A percentile compares a stretch with the other conserved stretches of the same genome.
phyloP scores from a whole-genome alignment of 768 basidiomycete species.

The Gymnopilus junonius region DNA sequence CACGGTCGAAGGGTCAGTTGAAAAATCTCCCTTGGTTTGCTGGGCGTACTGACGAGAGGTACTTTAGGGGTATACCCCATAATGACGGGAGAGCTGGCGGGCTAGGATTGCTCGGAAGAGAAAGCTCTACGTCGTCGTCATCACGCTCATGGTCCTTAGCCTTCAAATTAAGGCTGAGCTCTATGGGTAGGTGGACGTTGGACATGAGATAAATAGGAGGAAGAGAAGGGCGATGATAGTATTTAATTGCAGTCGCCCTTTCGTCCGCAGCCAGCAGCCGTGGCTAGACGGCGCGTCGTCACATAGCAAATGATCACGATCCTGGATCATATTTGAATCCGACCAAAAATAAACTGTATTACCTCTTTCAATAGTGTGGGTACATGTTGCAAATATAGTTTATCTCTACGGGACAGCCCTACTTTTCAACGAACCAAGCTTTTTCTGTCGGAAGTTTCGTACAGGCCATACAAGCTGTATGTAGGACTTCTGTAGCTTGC shows the following conservation, averaged over 20 bases:
- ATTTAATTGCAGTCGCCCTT: conserved; percentile 4
- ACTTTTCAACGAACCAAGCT: conserved; percentile 37
- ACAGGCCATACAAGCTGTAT: conserved; percentile 81
- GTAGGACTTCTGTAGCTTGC: conserved; percentile 78
- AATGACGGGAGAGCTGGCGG: conserved; percentile 52
- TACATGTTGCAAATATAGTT: background rate
- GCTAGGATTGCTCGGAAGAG: conserved; percentile 29
- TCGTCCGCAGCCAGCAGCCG: conserved; percentile 22
- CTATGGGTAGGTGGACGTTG: conserved; percentile 20
- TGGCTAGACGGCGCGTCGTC: conserved; percentile 1
- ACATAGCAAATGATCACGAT: background rate
- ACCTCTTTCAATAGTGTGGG: background rate
- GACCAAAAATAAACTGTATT: background rate
- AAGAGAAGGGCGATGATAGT: conserved; percentile 4
- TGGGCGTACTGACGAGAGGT: conserved; percentile 65
- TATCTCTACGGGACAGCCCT: background rate
- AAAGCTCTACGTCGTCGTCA: conserved; percentile 50
- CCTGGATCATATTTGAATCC: background rate
- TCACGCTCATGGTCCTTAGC: conserved; percentile 37
- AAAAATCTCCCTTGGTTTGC: background rate
- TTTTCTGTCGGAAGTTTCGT: conserved; percentile 61
- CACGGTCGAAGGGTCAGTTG: background rate
- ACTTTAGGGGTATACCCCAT: conserved; percentile 77
- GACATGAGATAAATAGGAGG: conserved; percentile 28
- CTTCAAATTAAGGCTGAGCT: conserved; percentile 33